Evolutionary conservation across 2,329 filamentous ascomycete genomes (phyloP), one percentile per base, ranked within the genome.

Genomic region (Claviceps spartinae): DNA sequence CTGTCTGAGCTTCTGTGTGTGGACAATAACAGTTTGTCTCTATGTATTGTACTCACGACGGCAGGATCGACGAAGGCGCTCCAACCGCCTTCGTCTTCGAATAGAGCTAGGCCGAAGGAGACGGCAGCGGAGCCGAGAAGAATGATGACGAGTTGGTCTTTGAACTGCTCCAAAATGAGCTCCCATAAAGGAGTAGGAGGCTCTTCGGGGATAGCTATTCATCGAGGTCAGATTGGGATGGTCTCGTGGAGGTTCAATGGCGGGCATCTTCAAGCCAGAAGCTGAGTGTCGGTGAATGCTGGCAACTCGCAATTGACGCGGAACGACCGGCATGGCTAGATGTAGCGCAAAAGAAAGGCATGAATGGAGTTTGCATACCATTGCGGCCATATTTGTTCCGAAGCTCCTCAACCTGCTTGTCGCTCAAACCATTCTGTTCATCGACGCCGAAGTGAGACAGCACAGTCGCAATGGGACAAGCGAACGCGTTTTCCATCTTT

Each of bases 111-210:
- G 26, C 90, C 82, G 65, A 98, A 97, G 2, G 93, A 97, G 38
- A 98, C 84, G 20, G 85, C 88, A 11, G 93, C 93, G 40, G 91
- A 97, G 51, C 82, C 93, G 48, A 98, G 79, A 22, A 98, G 77
- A 61, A 98, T 98, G 51, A 98, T 79, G 59, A 98, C 93, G 47
- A 98, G 81, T 70, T 98, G 93, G 67, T 98, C 93, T 71, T 98
- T 96, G 78, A 98, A 98, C 69, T 98, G 93, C 72, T 98, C 93
- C 54, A 98, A 78, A 52, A 98, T 88, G 57, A 98, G 83, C 71
- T 97, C 81, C 93, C 91, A 98, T 47, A 98, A 68, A 41, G 93
- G 93, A 36, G 93, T 98, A 3, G 93, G 89, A 51, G 93, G 93
- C 58, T 98, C 93, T 72, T 98, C 93, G 46, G 77, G 71, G 56